These are phyloP conservation scores for Crithidia sp. DNA, from an alignment of 208 protist genomes.

Conservation along the genomic window DNA sequence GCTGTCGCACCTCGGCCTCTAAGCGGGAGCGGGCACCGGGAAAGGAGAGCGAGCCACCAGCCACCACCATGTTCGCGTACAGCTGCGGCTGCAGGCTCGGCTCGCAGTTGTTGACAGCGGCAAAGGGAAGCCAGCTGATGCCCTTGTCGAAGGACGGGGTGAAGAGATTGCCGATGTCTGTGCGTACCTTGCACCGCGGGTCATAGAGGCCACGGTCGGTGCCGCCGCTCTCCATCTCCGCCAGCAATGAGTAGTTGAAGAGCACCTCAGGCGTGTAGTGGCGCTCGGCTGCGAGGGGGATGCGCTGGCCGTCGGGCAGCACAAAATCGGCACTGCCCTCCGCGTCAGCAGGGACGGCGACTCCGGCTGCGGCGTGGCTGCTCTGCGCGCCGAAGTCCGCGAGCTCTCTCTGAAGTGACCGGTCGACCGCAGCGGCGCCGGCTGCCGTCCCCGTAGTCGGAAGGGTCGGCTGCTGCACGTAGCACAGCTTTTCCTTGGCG, in stretches of 20 bases:
- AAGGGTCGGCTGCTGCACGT: conserved; percentile 50
- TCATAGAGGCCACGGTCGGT: conserved; percentile 50
- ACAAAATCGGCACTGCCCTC: conserved; percentile 53
- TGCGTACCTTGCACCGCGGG: conserved; percentile 75
- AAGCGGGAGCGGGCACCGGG: conserved; percentile 82
- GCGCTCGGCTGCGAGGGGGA: conserved; percentile 76
- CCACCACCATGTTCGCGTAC: conserved; percentile 94
- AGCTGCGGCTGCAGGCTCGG: conserved; percentile 87
- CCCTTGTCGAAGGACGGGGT: conserved; percentile 86
- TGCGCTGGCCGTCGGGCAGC: conserved; percentile 89
- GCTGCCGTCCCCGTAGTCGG: not conserved
- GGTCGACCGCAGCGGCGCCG: not conserved
- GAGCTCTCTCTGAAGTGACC: not conserved
- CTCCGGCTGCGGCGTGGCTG: not conserved
- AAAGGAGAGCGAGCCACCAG: conserved; percentile 92
- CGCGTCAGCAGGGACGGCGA: not conserved
- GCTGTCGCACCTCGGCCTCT: conserved; percentile 85
- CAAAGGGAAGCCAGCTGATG: conserved; percentile 91
- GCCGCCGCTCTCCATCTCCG: conserved; percentile 27
- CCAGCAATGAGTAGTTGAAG: conserved; percentile 88
- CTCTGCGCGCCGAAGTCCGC: not conserved
- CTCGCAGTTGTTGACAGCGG: conserved; percentile 93
- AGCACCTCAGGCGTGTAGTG: conserved; percentile 76
- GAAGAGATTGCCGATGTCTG: conserved; percentile 86
- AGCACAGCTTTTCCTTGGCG: conserved; percentile 94